These are phyloP conservation scores for Coelastrella sp. DNA, from an alignment of 139 green algal species.

Conservation along the genomic window DNA sequence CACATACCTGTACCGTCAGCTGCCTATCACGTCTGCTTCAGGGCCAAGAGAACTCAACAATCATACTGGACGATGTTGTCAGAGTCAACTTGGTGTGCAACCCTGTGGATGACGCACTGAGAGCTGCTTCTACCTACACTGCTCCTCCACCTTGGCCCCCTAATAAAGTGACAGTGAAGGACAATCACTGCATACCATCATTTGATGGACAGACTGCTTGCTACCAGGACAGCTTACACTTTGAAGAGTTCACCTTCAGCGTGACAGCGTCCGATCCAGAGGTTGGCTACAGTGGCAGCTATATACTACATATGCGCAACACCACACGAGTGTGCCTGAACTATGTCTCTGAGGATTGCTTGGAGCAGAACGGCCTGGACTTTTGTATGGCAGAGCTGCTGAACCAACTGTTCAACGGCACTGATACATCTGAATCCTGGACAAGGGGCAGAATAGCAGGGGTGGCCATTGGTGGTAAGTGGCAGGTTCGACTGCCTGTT, in stretches of 20 bases:
- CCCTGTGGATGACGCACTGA: not conserved
- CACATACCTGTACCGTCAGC: not conserved
- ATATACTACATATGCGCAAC: constrained; percentile 16
- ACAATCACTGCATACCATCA: not conserved
- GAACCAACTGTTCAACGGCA: not conserved
- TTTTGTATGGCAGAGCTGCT: constrained; percentile 9
- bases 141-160: not conserved
- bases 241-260: not conserved
- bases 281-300: not conserved
- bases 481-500: too few relatives aligned
- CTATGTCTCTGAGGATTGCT: constrained; percentile 12
- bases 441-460: not conserved
- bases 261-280: constrained; percentile 9
- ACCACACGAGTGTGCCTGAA: not conserved
- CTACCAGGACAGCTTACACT: constrained; percentile 8
- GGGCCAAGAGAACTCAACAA: constrained; percentile 13
- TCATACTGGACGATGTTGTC: constrained; percentile 2
- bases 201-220: not conserved
- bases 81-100: constrained; percentile 30
- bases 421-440: not conserved
- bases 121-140: not conserved
- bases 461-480: not conserved
- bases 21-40: not conserved
- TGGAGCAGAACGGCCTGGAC: not conserved
- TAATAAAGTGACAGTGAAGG: not conserved